These are phyloP conservation scores for Toxoplasma gondii DNA, from an alignment of 169 alveolate species.

Conservation along the genomic window DNA sequence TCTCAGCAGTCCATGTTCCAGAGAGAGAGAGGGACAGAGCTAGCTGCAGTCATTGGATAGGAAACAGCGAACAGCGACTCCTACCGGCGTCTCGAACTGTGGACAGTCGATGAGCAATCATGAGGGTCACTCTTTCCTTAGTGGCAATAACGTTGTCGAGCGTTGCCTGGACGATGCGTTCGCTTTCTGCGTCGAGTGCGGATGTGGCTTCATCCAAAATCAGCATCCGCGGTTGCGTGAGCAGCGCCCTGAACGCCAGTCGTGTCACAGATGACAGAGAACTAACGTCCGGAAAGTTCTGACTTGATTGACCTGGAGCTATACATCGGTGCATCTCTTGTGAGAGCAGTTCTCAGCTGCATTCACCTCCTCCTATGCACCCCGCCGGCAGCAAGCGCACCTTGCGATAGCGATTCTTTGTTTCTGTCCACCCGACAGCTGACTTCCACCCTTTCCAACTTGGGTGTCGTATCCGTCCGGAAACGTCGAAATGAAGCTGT, in stretches of 20 bases:
- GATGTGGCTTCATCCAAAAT: constrained; percentile 96
- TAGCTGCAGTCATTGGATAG: too few relatives aligned
- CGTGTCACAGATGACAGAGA: neutral
- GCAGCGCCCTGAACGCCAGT: constrained; percentile 44
- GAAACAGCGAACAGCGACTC: too few relatives aligned
- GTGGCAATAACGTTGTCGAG: constrained; percentile 50
- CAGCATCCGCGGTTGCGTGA: constrained; percentile 82
- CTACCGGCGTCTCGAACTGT: constrained; percentile 83
- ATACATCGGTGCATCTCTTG: neutral
- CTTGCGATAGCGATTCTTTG: constrained; percentile 82
- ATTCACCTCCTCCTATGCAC: neutral
- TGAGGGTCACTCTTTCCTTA: constrained; percentile 78
- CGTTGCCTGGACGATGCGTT: constrained; percentile 61
- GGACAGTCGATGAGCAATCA: constrained; percentile 92
- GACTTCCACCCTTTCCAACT: constrained; percentile 79
- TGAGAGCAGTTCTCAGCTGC: neutral
- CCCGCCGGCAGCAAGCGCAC: neutral
- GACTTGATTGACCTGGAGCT: too few relatives aligned
- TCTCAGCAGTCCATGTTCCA: too few relatives aligned
- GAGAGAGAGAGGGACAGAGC: too few relatives aligned
- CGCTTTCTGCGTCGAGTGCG: constrained; percentile 83
- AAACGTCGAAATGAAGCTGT: constrained; percentile 78
- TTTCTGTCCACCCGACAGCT: constrained; percentile 81
- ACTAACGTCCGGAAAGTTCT: neutral
- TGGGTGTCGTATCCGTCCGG: constrained; percentile 79